phyloP scores from a whole-genome alignment of 2,329 filamentous ascomycete species.

The Paraconiothyrium brasiliense region DNA sequence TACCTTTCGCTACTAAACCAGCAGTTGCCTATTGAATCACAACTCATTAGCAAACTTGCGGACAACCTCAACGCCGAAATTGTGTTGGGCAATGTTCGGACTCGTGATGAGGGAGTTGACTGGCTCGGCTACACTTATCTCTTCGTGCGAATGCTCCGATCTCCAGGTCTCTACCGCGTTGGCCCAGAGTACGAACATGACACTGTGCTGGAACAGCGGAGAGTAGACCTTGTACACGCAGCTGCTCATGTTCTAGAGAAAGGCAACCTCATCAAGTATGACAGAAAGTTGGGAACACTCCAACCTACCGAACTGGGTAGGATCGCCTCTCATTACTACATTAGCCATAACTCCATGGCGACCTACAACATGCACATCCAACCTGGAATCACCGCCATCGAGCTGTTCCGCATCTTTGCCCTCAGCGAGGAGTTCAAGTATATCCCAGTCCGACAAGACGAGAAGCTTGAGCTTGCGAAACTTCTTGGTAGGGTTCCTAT shows the following conservation, averaged over 20 bases:
- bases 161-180: constrained; percentile 93
- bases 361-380: constrained; percentile 97
- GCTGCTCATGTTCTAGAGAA: constrained; percentile 88
- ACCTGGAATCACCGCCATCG: constrained; percentile 89
- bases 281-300: constrained; percentile 88
- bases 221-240: constrained; percentile 96
- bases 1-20: constrained; percentile 97
- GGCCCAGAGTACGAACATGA: constrained; percentile 96
- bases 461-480: constrained; percentile 95
- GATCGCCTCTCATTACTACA: constrained; percentile 98
- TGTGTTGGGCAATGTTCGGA: constrained; percentile 91
- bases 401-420: constrained; percentile 95
- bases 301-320: constrained; percentile 93
- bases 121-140: constrained; percentile 99
- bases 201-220: constrained; percentile 89
- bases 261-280: constrained; percentile 90
- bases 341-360: constrained; percentile 94
- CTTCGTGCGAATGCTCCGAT: constrained; percentile 96
- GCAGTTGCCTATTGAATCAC: constrained; percentile 96
- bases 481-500: constrained; percentile 89
- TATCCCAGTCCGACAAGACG: constrained; percentile 95
- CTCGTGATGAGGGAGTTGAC: constrained; percentile 94
- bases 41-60: constrained; percentile 89
- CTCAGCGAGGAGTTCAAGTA: constrained; percentile 99
- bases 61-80: constrained; percentile 98